Base-by-base conservation (phyloP, 805 yeast species). In the Saccharomycopsis sp. region DNA sequence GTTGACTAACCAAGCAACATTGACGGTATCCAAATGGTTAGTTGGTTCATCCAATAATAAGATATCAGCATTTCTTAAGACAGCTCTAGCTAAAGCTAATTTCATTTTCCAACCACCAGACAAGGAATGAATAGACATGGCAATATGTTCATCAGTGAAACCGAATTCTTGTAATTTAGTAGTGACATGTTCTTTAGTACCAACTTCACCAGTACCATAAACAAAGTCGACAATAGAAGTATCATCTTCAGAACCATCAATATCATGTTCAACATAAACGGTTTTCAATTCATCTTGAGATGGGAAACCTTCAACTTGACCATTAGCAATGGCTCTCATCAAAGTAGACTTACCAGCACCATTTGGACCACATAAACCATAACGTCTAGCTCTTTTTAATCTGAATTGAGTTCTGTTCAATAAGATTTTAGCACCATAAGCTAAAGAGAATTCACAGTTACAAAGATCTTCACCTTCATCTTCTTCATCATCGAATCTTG, bases 81-180 rank as follows among this genome's bases (percentile, higher is more conserved):
- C 96, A 63, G 98, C 98, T 74, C 96, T 86, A 58, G 98, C 97
- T 62, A 89, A 78, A 64, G 97, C 97, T 68, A 89, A 79, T 74
- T 92, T 92, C 98, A 89, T 89, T 81, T 92, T 92, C 98, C 98
- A 89, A 79, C 98, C 98, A 81, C 98, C 98, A 62, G 98, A 92
- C 58, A 92, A 77, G 52, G 96, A 84, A 62, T 86, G 78, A 66
- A 89, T 89, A 62, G 96, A 94, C 94, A 82, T 84, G 51, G 61
- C 63, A 61, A 82, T 78, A 96, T 89, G 92, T 62, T 80, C 95
- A 46, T 85, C 89, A 57, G 92, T 59, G 88, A 92, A 92, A 61
- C 79, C 77, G 75, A 92, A 89, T 70, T 87, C 96, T 50, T 66
- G 68, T 66, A 92, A 79, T 66, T 87, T 84, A 51, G 64, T 74